phyloP scores from a whole-genome alignment of 2,329 filamentous ascomycete genomes.

The Pseudogymnoascus verrucosus region DNA sequence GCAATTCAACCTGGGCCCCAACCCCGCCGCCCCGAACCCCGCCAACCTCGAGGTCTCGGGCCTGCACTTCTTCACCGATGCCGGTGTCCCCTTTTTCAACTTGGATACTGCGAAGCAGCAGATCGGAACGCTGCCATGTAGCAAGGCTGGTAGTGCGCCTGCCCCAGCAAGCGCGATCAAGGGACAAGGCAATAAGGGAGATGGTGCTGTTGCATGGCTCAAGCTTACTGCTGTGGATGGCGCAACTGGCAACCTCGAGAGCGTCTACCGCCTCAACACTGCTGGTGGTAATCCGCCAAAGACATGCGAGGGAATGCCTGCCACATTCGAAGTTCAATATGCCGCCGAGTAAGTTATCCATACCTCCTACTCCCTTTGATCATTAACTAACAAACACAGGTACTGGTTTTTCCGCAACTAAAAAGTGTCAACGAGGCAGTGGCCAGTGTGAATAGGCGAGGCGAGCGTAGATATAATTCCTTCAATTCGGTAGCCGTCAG shows the following conservation, averaged over 20 bases:
- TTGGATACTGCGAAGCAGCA: conserved; percentile 50
- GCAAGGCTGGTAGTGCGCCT: conserved; percentile 50
- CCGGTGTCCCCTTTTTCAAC: conserved; percentile 71
- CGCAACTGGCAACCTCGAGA: conserved; percentile 56
- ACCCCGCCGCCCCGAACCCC: conserved; percentile 39
- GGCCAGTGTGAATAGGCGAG: not conserved
- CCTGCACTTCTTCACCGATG: conserved; percentile 71
- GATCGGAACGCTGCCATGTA: conserved; percentile 54
- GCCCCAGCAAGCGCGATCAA: conserved; percentile 55
- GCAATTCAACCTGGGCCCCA: conserved; percentile 48
- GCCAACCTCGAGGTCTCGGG: conserved; percentile 60
- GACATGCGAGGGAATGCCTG: conserved; percentile 59
- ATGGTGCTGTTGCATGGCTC: conserved; percentile 72
- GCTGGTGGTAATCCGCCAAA: conserved; percentile 70
- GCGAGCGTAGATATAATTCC: conserved; percentile 4
- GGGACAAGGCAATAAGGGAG: conserved; percentile 50
- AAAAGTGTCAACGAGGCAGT: not conserved
- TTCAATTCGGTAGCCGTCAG: conserved; percentile 8
- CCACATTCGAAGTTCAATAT: conserved; percentile 68
- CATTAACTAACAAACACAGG: not conserved
- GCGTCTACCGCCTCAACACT: conserved; percentile 79
- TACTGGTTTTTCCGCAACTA: conserved; percentile 3
- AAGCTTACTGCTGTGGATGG: conserved; percentile 52
- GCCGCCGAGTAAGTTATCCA: conserved; percentile 69
- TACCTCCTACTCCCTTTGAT: too few relatives aligned